phyloP scores from a whole-genome alignment of 2,329 filamentous ascomycete species.

The Fusarium pilosicola region DNA sequence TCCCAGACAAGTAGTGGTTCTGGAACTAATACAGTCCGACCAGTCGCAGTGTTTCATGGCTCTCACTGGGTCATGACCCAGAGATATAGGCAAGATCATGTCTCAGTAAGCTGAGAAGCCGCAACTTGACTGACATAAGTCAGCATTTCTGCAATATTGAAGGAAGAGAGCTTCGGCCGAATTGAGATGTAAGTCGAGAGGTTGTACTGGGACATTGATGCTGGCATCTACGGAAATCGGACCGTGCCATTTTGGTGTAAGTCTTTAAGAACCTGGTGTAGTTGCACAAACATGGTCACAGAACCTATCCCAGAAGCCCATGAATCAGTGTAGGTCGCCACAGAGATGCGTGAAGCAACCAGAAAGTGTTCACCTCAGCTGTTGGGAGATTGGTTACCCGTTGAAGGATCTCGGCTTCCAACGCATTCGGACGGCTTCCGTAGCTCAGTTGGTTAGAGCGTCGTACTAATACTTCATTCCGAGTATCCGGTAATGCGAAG shows the following conservation, averaged over 20 bases:
- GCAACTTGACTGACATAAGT: neutral
- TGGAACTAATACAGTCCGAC: neutral
- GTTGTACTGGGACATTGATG: neutral
- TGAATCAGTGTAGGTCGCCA: too few relatives aligned
- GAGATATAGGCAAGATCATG: neutral
- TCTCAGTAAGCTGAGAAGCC: accelerated
- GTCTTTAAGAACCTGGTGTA: neutral
- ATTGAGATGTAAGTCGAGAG: neutral
- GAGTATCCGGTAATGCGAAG: neutral
- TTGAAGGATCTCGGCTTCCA: neutral
- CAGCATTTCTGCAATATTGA: neutral
- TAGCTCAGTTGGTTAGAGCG: slow-evolving; percentile 3
- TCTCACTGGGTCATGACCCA: too few relatives aligned
- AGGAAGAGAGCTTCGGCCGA: neutral
- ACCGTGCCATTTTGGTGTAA: neutral
- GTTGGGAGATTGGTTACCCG: accelerated
- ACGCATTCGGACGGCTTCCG: slow-evolving; percentile 1
- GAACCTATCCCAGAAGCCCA: neutral
- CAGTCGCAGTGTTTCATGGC: neutral
- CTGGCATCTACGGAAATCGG: neutral
- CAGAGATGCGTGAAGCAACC: too few relatives aligned
- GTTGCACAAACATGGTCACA: neutral
- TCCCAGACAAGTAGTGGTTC: accelerated
- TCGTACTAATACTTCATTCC: neutral
- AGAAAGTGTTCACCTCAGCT: too few relatives aligned